Conservation (phyloP, 148 eudicot species). For the Gaultheria prostrata region DNA sequence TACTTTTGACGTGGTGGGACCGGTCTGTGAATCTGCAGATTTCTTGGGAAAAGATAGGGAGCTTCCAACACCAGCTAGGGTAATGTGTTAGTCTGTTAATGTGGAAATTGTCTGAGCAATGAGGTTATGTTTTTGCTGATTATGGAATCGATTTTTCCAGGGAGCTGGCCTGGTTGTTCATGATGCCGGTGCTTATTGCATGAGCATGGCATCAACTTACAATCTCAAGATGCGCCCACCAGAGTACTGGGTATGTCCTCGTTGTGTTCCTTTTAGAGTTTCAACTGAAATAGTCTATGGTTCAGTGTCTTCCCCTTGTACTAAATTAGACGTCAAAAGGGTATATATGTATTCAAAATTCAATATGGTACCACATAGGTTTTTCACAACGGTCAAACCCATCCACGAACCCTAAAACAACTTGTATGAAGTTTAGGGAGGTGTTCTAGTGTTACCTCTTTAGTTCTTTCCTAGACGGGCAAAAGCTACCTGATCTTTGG, state of each 20-base stretch:
- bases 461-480: too few species aligned
- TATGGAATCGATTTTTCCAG: constrained; percentile 33
- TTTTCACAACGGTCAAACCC: too few species aligned
- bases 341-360: not conserved
- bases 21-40: constrained; percentile 97
- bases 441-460: too few species aligned
- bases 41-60: constrained; percentile 91
- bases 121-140: not conserved
- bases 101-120: not conserved
- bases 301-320: not conserved
- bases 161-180: constrained; percentile 94
- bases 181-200: constrained; percentile 98
- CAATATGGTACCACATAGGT: too few species aligned
- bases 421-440: too few species aligned
- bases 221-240: constrained; percentile 99
- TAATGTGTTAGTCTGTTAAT: constrained; percentile 22
- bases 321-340: not conserved
- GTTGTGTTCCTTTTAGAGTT: not conserved
- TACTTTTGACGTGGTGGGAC: constrained; percentile 90
- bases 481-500: too few species aligned
- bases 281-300: not conserved
- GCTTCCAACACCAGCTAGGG: constrained; percentile 74
- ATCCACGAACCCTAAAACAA: too few species aligned
- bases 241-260: constrained; percentile 78
- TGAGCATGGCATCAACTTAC: constrained; percentile 99